phyloP scores from a whole-genome alignment of 2,329 filamentous ascomycete species.

The Sarocladiaceae sp. region DNA sequence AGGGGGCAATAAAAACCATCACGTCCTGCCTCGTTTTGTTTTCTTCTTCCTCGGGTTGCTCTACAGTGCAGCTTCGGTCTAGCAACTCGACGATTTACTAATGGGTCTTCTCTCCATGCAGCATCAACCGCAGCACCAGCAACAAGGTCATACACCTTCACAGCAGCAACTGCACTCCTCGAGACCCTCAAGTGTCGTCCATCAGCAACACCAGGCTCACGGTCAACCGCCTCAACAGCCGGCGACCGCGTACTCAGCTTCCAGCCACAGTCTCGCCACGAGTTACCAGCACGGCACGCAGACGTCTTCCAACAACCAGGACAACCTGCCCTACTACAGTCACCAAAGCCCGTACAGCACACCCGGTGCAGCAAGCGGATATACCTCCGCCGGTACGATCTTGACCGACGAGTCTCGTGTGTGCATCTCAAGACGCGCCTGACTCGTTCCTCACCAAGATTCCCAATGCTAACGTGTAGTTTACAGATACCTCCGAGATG shows the following conservation, averaged over 20 bases:
- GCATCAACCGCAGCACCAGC: conserved; percentile 72
- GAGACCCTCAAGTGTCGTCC: conserved; percentile 67
- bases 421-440: conserved; percentile 8
- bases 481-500: conserved; percentile 57
- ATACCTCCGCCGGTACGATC: conserved; percentile 76
- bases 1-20: conserved; percentile 47
- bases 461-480: conserved; percentile 16
- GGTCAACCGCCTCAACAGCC: conserved; percentile 54
- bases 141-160: conserved; percentile 65
- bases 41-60: conserved; percentile 24
- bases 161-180: conserved; percentile 63
- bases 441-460: conserved; percentile 4
- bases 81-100: conserved; percentile 40
- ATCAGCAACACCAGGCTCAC: conserved; percentile 68
- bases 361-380: conserved; percentile 75
- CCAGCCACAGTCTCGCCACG: conserved; percentile 59
- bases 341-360: conserved; percentile 82
- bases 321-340: conserved; percentile 67
- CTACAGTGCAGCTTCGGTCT: conserved; percentile 14
- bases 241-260: conserved; percentile 63
- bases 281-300: conserved; percentile 66
- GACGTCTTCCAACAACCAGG: conserved; percentile 56
- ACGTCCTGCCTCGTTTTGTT: conserved; percentile 39
- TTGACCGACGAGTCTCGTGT: background rate
- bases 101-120: conserved; percentile 61